phyloP scores from a whole-genome alignment of 176 grass and related monocot genomes.

The Triticum timopheevii region DNA sequence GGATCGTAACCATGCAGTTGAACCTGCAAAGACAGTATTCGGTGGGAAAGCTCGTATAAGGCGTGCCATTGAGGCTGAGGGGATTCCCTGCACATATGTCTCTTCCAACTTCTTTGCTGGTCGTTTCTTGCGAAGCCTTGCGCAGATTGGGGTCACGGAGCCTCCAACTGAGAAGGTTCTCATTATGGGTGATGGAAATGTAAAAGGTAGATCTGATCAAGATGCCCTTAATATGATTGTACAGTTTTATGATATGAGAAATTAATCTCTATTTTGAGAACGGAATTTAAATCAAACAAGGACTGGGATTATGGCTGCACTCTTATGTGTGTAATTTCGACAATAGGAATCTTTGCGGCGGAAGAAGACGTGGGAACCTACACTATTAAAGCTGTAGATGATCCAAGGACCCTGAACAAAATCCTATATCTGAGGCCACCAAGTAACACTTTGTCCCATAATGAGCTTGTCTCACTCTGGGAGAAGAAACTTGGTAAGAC shows the following conservation, averaged over 20 bases:
- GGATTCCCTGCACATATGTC: constrained; percentile 40
- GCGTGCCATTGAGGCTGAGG: constrained; percentile 38
- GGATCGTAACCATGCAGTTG: constrained; percentile 29
- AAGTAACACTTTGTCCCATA: constrained; percentile 46
- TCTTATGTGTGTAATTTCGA: background rate
- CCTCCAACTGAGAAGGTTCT: constrained; percentile 46
- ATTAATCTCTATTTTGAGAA: background rate
- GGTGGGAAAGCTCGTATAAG: constrained; percentile 31
- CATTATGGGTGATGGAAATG: constrained; percentile 53
- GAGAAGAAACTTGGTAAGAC: constrained; percentile 48
- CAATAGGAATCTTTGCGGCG: constrained; percentile 34
- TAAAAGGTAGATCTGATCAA: constrained; percentile 41
- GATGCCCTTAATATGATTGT: background rate
- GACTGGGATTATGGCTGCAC: background rate
- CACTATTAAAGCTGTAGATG: constrained; percentile 62
- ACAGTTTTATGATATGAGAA: background rate
- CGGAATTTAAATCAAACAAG: background rate
- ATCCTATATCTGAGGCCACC: constrained; percentile 51
- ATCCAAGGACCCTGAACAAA: constrained; percentile 62
- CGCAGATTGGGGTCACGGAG: constrained; percentile 8
- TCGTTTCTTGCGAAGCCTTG: constrained; percentile 28
- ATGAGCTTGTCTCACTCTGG: constrained; percentile 64
- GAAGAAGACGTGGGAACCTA: constrained; percentile 57
- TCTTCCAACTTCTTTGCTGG: constrained; percentile 52
- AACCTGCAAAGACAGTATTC: constrained; percentile 34